Conservation (phyloP, 495 filamentous ascomycete species). For the Aspergillus kassunensis region DNA sequence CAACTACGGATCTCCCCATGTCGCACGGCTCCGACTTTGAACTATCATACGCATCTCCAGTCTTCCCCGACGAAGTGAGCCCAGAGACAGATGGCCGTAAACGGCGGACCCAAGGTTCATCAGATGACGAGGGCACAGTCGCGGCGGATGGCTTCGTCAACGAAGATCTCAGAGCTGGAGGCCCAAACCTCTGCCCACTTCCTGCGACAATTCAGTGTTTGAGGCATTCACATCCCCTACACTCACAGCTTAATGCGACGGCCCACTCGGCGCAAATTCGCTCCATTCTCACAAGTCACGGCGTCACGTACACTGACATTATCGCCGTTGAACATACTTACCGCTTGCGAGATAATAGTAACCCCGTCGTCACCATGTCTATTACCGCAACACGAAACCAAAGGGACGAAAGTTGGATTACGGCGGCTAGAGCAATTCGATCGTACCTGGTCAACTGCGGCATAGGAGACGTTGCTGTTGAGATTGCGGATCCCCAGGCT, state of each 20-base stretch:
- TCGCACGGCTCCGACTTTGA: not conserved
- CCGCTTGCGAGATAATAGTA: not conserved
- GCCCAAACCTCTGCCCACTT: conserved; percentile 8
- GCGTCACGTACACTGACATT: not conserved
- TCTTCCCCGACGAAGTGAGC: not conserved
- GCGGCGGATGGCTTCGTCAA: not conserved
- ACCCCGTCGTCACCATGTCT: not conserved
- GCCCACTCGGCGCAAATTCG: not conserved
- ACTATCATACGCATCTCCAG: not conserved
- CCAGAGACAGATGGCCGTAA: not conserved
- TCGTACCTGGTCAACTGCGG: not conserved
- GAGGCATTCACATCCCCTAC: not conserved
- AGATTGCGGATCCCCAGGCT: not conserved
- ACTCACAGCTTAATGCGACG: not conserved
- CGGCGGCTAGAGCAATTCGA: not conserved
- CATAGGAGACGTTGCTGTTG: not conserved
- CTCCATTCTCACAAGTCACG: not conserved
- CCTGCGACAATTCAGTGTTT: not conserved
- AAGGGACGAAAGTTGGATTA: not conserved
- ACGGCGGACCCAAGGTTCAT: not conserved
- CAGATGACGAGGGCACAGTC: conserved; percentile 4
- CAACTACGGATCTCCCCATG: no score
- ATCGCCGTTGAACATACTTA: not conserved
- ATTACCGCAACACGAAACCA: not conserved
- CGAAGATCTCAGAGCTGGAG: conserved; percentile 9